Evolutionary conservation across 306 rosid species (phyloP), one percentile per base, ranked within the genome.

Genomic region (Senna tora): DNA sequence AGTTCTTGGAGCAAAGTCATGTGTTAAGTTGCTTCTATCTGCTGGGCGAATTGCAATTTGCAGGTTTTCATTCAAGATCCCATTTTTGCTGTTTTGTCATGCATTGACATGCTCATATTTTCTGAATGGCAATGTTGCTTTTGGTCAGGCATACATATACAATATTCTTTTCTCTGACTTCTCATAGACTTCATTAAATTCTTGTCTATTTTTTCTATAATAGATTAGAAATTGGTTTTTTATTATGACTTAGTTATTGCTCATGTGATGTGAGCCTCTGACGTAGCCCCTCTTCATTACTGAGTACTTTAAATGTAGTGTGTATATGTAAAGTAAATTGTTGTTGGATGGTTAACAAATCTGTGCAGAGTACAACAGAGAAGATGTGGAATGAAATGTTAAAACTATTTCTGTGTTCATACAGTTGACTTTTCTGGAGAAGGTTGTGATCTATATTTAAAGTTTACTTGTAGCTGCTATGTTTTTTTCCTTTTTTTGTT

Each of bases 1-100:
- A 78, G 87, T 89, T 73, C 84, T 89, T 72, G 96, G 96, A 54
- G 87, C 96, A 13, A 87, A 90, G 71, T 83, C 87, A 71, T 85
- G 96, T 47, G 78, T 90, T 77, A 82, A 85, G 70, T 77, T 90
- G 83, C 96, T 90, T 73, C 77, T 90, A 22, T 80, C 89, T 61
- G 76, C 85, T 71, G 96, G 74, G 92, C 92, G 46, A 65, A 84
- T 79, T 87, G 74, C 69, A 87, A 85, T 82, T 73, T 87, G 77
- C 96, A 87, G 90, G 96, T 87, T 71, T 65, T 53, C 71, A 38
- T 75, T 72, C 63, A 52, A n/a, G 62, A 65, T 47, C 30, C 45
- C 3, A 63, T 38, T 73, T 72, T 28, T 15, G 1, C 67, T 16
- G 8, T 56, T 45, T n/a, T 9, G n/a, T 39, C 72, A 42, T 50